These are phyloP conservation scores for Psilocybe cyanescens DNA, from an alignment of 768 basidiomycete genomes.

Conservation along the genomic window DNA sequence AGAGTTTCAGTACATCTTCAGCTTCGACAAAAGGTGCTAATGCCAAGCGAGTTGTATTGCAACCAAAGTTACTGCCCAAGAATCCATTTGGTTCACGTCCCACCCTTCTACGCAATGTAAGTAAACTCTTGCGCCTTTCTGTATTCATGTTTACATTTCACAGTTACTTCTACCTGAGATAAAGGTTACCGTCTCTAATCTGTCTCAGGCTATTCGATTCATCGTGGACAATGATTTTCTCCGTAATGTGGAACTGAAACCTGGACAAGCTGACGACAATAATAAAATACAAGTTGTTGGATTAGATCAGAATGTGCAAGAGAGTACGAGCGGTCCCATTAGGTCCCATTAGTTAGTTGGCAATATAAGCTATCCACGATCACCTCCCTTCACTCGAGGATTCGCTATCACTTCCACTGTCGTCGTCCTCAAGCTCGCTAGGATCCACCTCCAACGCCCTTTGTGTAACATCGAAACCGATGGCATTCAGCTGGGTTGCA, in stretches of 20 bases:
- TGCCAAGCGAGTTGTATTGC: conserved; percentile 11
- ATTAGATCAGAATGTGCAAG: conserved; percentile 6
- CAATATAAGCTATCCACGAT: conserved; percentile 3
- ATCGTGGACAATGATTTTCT: conserved; percentile 90
- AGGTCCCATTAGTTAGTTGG: neutral
- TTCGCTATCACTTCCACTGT: conserved; percentile 29
- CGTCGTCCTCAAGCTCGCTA: conserved; percentile 49
- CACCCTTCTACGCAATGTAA: conserved; percentile 79
- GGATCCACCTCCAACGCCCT: conserved; percentile 66
- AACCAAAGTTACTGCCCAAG: conserved; percentile 50
- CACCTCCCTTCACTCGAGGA: conserved; percentile 18
- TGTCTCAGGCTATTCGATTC: conserved; percentile 92
- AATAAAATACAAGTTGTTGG: conserved; percentile 64
- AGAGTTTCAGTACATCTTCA: conserved; percentile 1
- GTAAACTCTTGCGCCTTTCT: conserved; percentile 20
- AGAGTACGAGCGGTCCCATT: conserved; percentile 1
- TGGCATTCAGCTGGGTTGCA: conserved; percentile 56
- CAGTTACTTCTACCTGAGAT: conserved; percentile 88
- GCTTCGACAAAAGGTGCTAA: conserved; percentile 24
- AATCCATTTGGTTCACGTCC: conserved; percentile 74
- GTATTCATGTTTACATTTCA: conserved; percentile 9
- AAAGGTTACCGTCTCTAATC: conserved; percentile 84
- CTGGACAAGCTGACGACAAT: conserved; percentile 69
- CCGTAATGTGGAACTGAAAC: conserved; percentile 73
- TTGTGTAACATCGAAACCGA: conserved; percentile 83